These are phyloP conservation scores for Euphorbia neoarborescens DNA, from an alignment of 441 rosid genomes.

Conservation along the genomic window DNA sequence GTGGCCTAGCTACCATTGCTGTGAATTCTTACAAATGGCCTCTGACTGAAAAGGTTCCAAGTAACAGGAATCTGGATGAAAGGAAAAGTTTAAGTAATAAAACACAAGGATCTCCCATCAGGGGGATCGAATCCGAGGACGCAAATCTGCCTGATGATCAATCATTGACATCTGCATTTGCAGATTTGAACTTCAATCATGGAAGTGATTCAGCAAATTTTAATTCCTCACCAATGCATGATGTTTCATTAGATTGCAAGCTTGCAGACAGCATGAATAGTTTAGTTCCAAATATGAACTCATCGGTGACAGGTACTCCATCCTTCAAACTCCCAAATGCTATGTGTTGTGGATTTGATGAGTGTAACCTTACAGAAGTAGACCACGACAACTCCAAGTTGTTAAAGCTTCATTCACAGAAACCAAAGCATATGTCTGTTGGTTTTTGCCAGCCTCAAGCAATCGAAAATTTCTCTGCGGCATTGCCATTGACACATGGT, in stretches of 20 bases:
- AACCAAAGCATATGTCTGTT: constrained; percentile 39
- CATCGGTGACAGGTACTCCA: constrained; percentile 24
- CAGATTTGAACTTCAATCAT: constrained; percentile 35
- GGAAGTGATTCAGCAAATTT: constrained; percentile 26
- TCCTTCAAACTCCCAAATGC: constrained; percentile 24
- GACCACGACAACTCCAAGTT: constrained; percentile 26
- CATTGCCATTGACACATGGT: constrained; percentile 35
- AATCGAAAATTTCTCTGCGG: constrained; percentile 29
- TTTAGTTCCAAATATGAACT: constrained; percentile 19
- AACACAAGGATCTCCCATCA: constrained; percentile 29
- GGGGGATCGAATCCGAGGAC: constrained; percentile 33
- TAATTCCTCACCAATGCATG: constrained; percentile 23
- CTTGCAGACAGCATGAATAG: constrained; percentile 28
- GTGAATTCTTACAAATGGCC: constrained; percentile 34
- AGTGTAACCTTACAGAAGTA: constrained; percentile 28
- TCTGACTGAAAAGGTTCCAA: constrained; percentile 28
- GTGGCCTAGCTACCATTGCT: constrained; percentile 23
- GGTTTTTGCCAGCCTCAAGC: constrained; percentile 39
- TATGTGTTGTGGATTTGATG: constrained; percentile 31
- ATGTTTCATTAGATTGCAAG: constrained; percentile 26
- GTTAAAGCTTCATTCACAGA: constrained; percentile 28
- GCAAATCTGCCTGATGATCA: constrained; percentile 46
- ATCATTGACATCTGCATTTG: constrained; percentile 48
- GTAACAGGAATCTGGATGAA: constrained; percentile 26
- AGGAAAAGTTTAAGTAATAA: constrained; percentile 22